Evolutionary conservation across 208 protist species (phyloP), one percentile per base, ranked within the genome.

Genomic region (Herpetomonas tarakana): DNA sequence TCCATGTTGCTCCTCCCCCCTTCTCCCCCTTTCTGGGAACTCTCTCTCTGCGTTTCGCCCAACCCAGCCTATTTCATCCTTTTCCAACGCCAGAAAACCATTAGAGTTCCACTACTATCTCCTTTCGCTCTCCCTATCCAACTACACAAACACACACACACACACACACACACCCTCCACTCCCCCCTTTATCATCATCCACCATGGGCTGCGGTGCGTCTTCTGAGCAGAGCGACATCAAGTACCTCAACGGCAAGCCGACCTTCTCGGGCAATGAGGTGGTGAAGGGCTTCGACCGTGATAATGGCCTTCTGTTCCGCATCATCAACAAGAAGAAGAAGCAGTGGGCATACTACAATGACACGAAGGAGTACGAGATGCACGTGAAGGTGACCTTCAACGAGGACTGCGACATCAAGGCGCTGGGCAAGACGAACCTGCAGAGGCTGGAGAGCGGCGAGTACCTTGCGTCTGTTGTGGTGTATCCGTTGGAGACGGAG

Each of bases 301-400:
- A 79, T 57, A 89, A 92, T 61, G 88, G 88, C 14, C 80, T 94
- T 14, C 76, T 91, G 24, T 94, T 91, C 71, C 83, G 88, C 55
- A 78, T 94, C 35, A 82, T 92, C 29, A 78, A 91, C 77, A 87
- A 72, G 44, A 86, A 86, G 71, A 78, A 76, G 61, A 69, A 73
- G 58, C 68, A 79, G 62, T 94, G 88, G 88, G 84, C 81, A n/a
- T 94, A 89, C 78, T 94, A 92, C 74, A 94, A 94, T 73, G 88
- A 94, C 74, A 92, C 88, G 12, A 76, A 60, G 46, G 52, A 91
- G 63, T 92, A 88, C 66, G 83, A 92, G 49, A 90, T 92, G 81
- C 85, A 91, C 59, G 71, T 94, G 27, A 64, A 65, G 28, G 80
- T 90, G 11, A 85, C 78, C 46, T 92, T 92, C 68, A 76, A 74